Evolutionary conservation across 257 asterid genomes (phyloP).

Genomic region (Forsythia viridissima): DNA sequence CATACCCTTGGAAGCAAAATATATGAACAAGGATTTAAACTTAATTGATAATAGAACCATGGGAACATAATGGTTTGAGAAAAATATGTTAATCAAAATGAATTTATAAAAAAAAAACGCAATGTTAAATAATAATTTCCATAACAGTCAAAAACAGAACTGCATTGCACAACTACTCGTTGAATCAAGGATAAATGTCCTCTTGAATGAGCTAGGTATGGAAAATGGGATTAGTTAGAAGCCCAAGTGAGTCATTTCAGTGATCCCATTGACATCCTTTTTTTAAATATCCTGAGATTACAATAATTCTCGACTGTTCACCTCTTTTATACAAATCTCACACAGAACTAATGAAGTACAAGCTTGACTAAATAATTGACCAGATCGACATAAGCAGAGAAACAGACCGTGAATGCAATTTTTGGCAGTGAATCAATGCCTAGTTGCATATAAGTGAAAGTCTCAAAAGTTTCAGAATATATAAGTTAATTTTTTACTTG

Average conservation of each 20-base stretch:
- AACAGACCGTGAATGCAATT: slow-evolving; percentile 4
- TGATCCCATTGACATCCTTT: neutral
- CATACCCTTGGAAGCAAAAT: neutral
- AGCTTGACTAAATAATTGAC: neutral
- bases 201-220: slow-evolving; percentile 9
- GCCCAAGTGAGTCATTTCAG: neutral
- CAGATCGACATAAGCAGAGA: slow-evolving; percentile 5
- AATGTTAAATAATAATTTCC: neutral
- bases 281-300: neutral
- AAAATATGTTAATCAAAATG: neutral
- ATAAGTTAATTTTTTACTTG: neutral
- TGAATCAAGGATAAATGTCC: neutral
- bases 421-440: neutral
- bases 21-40: neutral
- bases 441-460: neutral
- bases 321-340: neutral
- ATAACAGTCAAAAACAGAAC: slow-evolving; percentile 6
- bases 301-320: neutral
- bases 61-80: neutral
- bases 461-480: neutral
- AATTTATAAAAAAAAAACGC: neutral
- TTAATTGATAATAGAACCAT: neutral
- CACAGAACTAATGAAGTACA: neutral
- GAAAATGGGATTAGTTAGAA: slow-evolving; percentile 1
- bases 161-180: neutral